Base-by-base conservation (phyloP, 1,284 basidiomycete genomes). In the Cutaneotrichosporon sp. region DNA sequence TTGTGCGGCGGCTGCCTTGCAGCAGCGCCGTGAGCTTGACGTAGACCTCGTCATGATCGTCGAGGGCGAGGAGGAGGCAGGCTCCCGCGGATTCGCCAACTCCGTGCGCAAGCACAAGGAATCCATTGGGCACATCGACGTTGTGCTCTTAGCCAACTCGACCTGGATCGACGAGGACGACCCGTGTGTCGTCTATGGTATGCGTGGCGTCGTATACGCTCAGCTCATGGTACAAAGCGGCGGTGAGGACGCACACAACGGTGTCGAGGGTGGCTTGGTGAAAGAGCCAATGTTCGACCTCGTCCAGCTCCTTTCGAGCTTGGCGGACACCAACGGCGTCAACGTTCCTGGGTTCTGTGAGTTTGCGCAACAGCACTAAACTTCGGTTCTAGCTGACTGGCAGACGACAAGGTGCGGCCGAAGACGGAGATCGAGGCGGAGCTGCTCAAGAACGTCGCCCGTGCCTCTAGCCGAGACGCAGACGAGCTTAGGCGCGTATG, bases 61-160 rank as follows among this genome's bases (percentile, higher is more conserved):
- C 40, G 96, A 99, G 81, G 96, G 96, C 0, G 95, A 98, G 77
- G 97, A 97, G 76, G 97, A 99, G 79, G 88, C 87, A 22, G 96
- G 96, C 5, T 95, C 92, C 73, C 81, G 84, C 1, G 93, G 94
- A 0, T 96, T 99, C 72, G 85, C 83, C 51, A 87, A 90, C 31
- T 86, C 90, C 0, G 89, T 98, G 9, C 77, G 83, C 60, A 85
- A 83, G 64, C 83, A 94, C 79, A 91, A 85, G 91, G 86, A 88
- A 66, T 78, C 84, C 47, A 92, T 97, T 69, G 92, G 93, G 1
- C 81, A 86, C 34, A 86, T 97, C 58, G 91, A 96, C 79, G 89
- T 89, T 2, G 91, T 97, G 61, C 82, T 96, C 21, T 87, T 96
- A 5, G 82, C 81, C 72, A 99, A 99, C 76, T 97, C 95, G 38